Evolutionary conservation across 2,329 filamentous ascomycete genomes (phyloP).

Genomic region (Macroventuria anomochaeta): DNA sequence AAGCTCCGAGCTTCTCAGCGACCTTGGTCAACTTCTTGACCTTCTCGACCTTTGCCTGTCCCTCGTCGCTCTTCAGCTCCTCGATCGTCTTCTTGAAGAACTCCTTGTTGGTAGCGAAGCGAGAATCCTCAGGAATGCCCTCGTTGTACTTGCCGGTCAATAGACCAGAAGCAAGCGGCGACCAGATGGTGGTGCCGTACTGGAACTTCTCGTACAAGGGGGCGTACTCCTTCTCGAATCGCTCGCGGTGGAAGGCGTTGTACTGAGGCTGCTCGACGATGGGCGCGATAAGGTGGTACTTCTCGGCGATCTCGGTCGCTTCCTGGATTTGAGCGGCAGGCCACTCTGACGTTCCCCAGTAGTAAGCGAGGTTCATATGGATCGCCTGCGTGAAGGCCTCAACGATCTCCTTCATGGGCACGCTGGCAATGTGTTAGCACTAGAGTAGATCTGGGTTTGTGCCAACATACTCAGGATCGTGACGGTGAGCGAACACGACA

Average conservation of each 20-base stretch:
- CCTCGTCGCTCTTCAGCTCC: conserved; percentile 57
- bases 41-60: conserved; percentile 62
- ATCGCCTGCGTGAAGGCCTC: conserved; percentile 60
- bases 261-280: conserved; percentile 64
- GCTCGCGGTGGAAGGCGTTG: conserved; percentile 66
- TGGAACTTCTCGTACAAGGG: conserved; percentile 64
- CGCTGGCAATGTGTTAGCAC: conserved; percentile 42
- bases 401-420: conserved; percentile 69
- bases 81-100: conserved; percentile 65
- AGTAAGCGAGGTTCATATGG: conserved; percentile 64
- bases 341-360: conserved; percentile 65
- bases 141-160: conserved; percentile 71
- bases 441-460: background rate
- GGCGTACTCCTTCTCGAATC: conserved; percentile 67
- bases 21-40: conserved; percentile 62
- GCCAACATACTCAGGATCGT: conserved; percentile 55
- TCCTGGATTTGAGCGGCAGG: conserved; percentile 65
- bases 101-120: conserved; percentile 64
- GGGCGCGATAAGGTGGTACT: conserved; percentile 66
- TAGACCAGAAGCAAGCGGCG: conserved; percentile 61
- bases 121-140: conserved; percentile 66
- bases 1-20: conserved; percentile 58
- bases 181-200: conserved; percentile 65
- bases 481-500: conserved; percentile 67
- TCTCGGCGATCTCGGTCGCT: conserved; percentile 65